Conservation (phyloP, 768 basidiomycete species). For the Mycena epipterygia region DNA sequence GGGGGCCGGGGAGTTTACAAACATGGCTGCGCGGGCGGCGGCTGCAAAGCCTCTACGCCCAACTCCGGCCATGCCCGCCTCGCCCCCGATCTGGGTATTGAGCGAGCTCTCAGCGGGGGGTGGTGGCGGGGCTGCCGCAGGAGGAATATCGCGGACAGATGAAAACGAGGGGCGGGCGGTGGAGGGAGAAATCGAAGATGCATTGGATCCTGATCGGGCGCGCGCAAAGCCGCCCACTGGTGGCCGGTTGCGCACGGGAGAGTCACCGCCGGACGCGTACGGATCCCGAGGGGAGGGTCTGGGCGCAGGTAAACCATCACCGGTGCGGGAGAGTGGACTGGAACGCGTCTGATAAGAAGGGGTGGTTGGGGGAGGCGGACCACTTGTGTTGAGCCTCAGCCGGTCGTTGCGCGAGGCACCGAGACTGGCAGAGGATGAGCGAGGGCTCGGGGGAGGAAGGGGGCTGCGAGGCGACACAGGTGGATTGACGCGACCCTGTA, state of each 20-base stretch:
- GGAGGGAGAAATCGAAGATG: conserved; percentile 39
- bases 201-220: conserved; percentile 38
- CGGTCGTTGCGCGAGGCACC: conserved; percentile 42
- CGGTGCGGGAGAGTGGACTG: conserved; percentile 49
- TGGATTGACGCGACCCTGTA: conserved; percentile 59
- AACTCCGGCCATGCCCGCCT: conserved; percentile 92
- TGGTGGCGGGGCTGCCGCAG: conserved; percentile 29
- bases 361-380: conserved; percentile 33
- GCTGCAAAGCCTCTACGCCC: conserved; percentile 89
- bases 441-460: conserved; percentile 24
- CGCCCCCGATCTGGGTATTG: conserved; percentile 82
- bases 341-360: conserved; percentile 46
- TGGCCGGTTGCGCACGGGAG: conserved; percentile 43
- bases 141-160: conserved; percentile 33
- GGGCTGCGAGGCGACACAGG: conserved; percentile 32
- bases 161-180: conserved; percentile 41
- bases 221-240: conserved; percentile 36
- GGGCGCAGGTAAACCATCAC: conserved; percentile 30
- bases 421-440: conserved; percentile 17
- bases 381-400: conserved; percentile 48
- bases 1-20: conserved; percentile 37
- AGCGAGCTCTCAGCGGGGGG: conserved; percentile 50
- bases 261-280: conserved; percentile 31
- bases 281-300: conserved; percentile 28
- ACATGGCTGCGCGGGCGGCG: conserved; percentile 73